Evolutionary conservation across 2,329 filamentous ascomycete species (phyloP), one percentile per base, ranked within the genome.

Genomic region (Microcyclosporella mali): DNA sequence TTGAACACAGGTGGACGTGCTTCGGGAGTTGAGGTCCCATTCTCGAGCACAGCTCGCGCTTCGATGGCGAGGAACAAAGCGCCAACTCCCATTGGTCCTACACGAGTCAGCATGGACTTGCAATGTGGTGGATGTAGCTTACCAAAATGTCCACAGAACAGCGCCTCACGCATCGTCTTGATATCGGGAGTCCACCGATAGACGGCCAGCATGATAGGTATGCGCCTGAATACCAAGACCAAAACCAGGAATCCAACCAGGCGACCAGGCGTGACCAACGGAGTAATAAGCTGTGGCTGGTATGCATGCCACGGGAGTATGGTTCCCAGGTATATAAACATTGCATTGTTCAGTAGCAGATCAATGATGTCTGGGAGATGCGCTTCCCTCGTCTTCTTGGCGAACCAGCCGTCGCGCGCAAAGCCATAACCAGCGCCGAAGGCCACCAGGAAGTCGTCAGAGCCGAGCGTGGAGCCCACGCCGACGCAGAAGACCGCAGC

Each of bases 31-130:
- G 68, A 69, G 0, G 65, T 67, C 8, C 66, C 69, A 0, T 67
- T 76, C 50, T 78, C 74, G 0, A 79, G 63, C 44, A 74, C 65
- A 0, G 70, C 73, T 17, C 73, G 61, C 1, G 72, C 71, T 62
- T 78, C 75, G 34, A 78, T 75, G 1, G 74, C 72, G 1, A 79
- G 66, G 59, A 78, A 78, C 6, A 78, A 57, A 0, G 71, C 75
- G 2, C 74, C 75, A 1, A 78, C 67, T 14, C 75, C 75, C 69
- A 78, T 78, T 7, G 74, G 74, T 0, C 74, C 39, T 41, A 27
- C 6, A 28, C 3, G n/a, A 12, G 12, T 40, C 14, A 40, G 30
- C 15, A 25, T 9, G 9, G 21, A 4, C 21, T 25, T 25, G 6
- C 9, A 1, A 2, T 8, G n/a, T 12, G 3, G 14, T 15, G 14